These are phyloP conservation scores for Skeletonema tropicum DNA, from an alignment of 108 stramenopile species.

Conservation along the genomic window DNA sequence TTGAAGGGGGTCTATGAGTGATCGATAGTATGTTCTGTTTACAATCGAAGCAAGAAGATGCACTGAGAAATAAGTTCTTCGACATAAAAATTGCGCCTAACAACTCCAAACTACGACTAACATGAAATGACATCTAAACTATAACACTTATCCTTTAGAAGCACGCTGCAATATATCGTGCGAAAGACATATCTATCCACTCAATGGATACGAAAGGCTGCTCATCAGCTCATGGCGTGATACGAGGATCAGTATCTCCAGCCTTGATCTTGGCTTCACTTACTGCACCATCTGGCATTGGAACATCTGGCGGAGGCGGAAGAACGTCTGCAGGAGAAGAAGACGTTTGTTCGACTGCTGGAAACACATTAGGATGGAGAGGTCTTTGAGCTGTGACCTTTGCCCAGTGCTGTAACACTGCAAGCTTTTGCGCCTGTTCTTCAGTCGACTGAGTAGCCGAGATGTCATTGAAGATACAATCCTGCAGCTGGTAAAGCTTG, in stretches of 20 bases:
- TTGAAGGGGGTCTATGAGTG: too few species aligned
- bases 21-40: too few species aligned
- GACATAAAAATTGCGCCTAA: background rate
- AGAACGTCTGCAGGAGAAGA: background rate
- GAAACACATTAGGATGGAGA: slow-evolving; percentile 8
- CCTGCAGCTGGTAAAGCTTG: slow-evolving; percentile 8
- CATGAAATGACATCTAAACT: too few species aligned
- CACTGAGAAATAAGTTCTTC: too few species aligned
- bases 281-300: background rate
- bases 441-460: background rate
- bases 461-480: slow-evolving; percentile 11
- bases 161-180: background rate
- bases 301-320: background rate
- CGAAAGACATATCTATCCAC: background rate
- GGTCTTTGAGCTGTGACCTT: slow-evolving; percentile 16
- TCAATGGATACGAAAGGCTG: background rate
- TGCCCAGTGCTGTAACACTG: slow-evolving; percentile 18
- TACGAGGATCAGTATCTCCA: background rate
- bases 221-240: background rate
- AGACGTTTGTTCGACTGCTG: background rate
- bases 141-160: too few species aligned
- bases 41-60: too few species aligned
- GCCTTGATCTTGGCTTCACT: too few species aligned
- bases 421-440: slow-evolving; percentile 9
- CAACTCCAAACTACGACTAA: too few species aligned